Conservation (phyloP, 129 eudicot genomes). For the Escallonia rubra region DNA sequence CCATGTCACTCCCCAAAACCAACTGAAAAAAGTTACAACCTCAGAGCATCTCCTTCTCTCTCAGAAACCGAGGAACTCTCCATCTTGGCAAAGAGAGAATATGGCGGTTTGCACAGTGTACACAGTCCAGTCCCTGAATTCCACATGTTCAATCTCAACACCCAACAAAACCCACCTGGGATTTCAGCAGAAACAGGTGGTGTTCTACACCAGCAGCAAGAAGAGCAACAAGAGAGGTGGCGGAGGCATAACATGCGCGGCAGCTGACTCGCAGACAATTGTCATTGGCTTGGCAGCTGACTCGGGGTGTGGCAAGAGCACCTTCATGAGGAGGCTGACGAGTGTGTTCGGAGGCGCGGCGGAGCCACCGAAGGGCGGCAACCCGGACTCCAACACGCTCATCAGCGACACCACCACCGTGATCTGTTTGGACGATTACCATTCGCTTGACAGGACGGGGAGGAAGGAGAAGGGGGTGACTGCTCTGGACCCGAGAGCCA, state of each 20-base stretch:
- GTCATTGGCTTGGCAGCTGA: constrained; percentile 96
- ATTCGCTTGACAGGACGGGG: constrained; percentile 86
- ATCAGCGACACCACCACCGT: constrained; percentile 93
- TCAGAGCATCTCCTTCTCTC: constrained; percentile 12
- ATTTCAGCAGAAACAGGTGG: constrained; percentile 61
- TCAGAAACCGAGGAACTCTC: constrained; percentile 7
- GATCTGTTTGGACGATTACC: constrained; percentile 89
- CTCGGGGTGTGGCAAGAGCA: constrained; percentile 96
- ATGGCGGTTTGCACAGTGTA: constrained; percentile 84
- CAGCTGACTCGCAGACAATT: constrained; percentile 44
- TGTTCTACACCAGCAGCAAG: constrained; percentile 37
- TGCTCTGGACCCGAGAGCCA: constrained; percentile 91
- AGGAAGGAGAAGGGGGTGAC: constrained; percentile 90
- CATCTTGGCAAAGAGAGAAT: constrained; percentile 21
- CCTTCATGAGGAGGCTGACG: constrained; percentile 93
- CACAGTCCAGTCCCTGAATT: constrained; percentile 68
- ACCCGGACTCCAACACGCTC: constrained; percentile 93
- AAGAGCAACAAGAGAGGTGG: constrained; percentile 29
- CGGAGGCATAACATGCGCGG: constrained; percentile 48
- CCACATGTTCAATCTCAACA: constrained; percentile 68
- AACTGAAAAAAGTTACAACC: background rate
- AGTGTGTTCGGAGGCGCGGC: constrained; percentile 99
- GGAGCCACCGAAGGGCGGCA: constrained; percentile 93
- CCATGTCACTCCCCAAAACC: constrained; percentile 10
- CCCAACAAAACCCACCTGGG: constrained; percentile 62